A percentile compares a stretch with the other conserved stretches of the same genome.
Evolutionary conservation across 352 stramenopile genomes (phyloP).

Genomic region (Phytophthora gonapodyides): DNA sequence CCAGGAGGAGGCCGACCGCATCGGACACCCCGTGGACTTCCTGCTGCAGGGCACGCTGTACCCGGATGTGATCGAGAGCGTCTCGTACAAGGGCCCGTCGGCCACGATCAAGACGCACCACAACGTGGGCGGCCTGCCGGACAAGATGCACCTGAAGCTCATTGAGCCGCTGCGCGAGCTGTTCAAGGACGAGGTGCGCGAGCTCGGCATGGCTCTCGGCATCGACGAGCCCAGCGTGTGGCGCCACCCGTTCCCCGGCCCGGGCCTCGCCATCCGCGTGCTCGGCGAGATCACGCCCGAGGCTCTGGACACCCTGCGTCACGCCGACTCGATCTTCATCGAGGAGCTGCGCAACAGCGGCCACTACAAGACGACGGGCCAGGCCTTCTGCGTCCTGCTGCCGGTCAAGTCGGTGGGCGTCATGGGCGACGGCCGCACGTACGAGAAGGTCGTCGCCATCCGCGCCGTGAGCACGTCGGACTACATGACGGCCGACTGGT

Average conservation of each 20-base stretch:
- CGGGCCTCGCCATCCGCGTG: constrained; percentile 98
- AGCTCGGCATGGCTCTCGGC: constrained; percentile 97
- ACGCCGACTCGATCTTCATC: constrained; percentile 98
- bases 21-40: constrained; percentile 90
- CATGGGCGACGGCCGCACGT: constrained; percentile 98
- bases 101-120: constrained; percentile 99
- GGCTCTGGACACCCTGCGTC: constrained; percentile 94
- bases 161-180: constrained; percentile 99
- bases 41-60: constrained; percentile 99
- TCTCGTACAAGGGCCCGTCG: constrained; percentile 98
- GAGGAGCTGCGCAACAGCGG: constrained; percentile 95
- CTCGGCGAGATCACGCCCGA: constrained; percentile 97
- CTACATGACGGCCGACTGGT: constrained; percentile 99
- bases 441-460: constrained; percentile 96
- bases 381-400: constrained; percentile 98
- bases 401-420: constrained; percentile 98
- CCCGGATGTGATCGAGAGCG: constrained; percentile 99
- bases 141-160: constrained; percentile 98
- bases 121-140: constrained; percentile 98
- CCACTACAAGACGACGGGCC: constrained; percentile 98
- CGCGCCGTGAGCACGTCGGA: constrained; percentile 99
- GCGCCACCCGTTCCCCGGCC: constrained; percentile 99
- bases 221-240: constrained; percentile 98
- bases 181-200: constrained; percentile 99
- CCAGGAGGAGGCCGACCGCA: constrained; percentile 89